Base-by-base conservation (phyloP, 2,329 filamentous ascomycete species). In the Ascochyta pisi region DNA sequence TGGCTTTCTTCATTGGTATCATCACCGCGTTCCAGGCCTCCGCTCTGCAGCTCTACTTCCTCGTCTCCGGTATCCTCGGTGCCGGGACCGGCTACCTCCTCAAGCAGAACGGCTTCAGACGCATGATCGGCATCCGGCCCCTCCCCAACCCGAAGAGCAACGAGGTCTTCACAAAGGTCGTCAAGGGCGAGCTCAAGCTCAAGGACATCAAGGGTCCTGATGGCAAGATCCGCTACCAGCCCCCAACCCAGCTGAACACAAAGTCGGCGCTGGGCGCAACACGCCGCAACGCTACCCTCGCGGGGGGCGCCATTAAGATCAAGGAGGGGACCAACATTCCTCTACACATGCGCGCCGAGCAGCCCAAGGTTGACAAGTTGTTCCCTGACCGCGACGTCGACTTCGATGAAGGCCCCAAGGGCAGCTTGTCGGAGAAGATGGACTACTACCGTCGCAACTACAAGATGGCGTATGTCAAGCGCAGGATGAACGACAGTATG, bases 1-100 rank as follows among this genome's bases (percentile, higher is more conserved):
- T 90, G 27, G 87, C 88, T 2, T 59, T 73, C 6, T 31, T 88
- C 2, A 79, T 84, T 7, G 74, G 84, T 27, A 2, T 76, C 4
- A 78, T 89, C 67, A 86, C 86, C 48, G 65, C 77, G 12, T 83
- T 76, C 58, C 82, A 83, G 69, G 82, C 86, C 0, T 81, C 83
- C 23, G 81, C 79, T 19, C 72, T 90, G 2, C 86, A 89, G 68
- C 67, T 90, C 27, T 89, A 85, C 77, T 89, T 91, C 76, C 73
- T 83, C 48, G 61, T 76, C 13, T 76, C 80, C 3, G 70, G 76
- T 54, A 37, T 74, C 8, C 56, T 80, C n/a, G 76, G 77, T 29
- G 69, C 77, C 39, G 13, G 68, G 1, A 78, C 81, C 31, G 74
- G 68, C 9, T 64, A 65, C n/a, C 19, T 78, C 2, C 69, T 83